Base-by-base conservation (phyloP, 1,284 basidiomycete species). In the Cryptococcus wingfieldii region DNA sequence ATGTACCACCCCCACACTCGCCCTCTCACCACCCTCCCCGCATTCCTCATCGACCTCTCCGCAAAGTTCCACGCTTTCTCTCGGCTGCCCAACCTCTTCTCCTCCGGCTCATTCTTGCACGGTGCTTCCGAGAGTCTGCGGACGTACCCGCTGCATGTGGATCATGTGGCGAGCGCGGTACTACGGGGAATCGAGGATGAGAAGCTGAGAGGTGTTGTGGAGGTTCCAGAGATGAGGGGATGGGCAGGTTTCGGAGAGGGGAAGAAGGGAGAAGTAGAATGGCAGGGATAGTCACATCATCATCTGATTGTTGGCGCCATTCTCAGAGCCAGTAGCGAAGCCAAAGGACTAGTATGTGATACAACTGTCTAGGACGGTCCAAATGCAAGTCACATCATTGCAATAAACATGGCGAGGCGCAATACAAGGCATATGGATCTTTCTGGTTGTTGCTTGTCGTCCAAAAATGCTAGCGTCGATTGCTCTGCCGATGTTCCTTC, bases 1-100 rank as follows among this genome's bases (percentile, higher is more conserved):
- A 91, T 98, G 72, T 98, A 98, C 77, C 93, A 98, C 71, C 89
- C 95, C 5, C 92, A 97, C 75, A 82, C 86, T 59, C 86, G 93
- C 38, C 95, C 96, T 7, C 73, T 92, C 47, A 88, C 89, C 3
- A 89, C 92, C 14, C 86, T 92, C 34, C 82, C 90, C 41, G 93
- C 95, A 0, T 87, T 89, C 2, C 72, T 93, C 49, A 81, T 97
- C 48, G 90, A 93, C 69, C 77, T 94, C 10, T 86, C 91, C 38
- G 83, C 89, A 68, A 51, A 68, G 5, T 61, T 92, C 83, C 86
- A 34, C 86, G 86, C 31, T 81, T 18, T 34, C 14, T 78, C 67
- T 7, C 53, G 63, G 85, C 53, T 82, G 85, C 64, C 83, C 81
- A 61, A 76, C 79, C 53, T 70, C 83, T 55, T 83, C 80, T 43